Conservation (phyloP, 2,329 filamentous ascomycete species). For the Xylaria sp. region DNA sequence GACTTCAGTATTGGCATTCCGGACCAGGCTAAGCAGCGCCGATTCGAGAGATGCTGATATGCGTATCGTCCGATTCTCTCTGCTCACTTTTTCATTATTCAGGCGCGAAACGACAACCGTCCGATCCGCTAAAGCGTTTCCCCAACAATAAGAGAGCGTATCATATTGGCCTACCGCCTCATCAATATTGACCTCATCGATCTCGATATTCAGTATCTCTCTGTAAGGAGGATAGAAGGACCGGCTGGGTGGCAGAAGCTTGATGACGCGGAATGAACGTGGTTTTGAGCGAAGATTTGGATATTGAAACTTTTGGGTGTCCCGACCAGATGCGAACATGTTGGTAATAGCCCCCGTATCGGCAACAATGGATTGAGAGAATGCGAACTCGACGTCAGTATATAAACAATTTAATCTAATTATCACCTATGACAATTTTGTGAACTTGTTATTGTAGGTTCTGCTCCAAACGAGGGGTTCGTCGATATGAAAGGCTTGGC, state of each 20-base stretch:
- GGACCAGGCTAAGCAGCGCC: slow-evolving; percentile 43
- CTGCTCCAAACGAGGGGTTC: background rate
- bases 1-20: slow-evolving; percentile 26
- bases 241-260: slow-evolving; percentile 40
- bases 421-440: background rate
- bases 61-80: slow-evolving; percentile 33
- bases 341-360: background rate
- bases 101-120: slow-evolving; percentile 41
- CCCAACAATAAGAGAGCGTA: slow-evolving; percentile 50
- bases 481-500: background rate
- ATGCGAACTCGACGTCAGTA: background rate
- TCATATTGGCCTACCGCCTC: slow-evolving; percentile 41
- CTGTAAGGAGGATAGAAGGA: slow-evolving; percentile 36
- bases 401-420: background rate
- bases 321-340: background rate
- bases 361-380: background rate
- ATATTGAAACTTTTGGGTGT: slow-evolving; percentile 23
- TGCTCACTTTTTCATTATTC: slow-evolving; percentile 25
- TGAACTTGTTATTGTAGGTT: background rate
- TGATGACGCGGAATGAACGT: slow-evolving; percentile 43
- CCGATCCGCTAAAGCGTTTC: slow-evolving; percentile 40
- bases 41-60: slow-evolving; percentile 48
- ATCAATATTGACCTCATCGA: slow-evolving; percentile 43
- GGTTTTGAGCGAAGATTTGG: slow-evolving; percentile 18
- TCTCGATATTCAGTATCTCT: slow-evolving; percentile 44